These are phyloP conservation scores for Penicillium sp. DNA, from an alignment of 2,329 filamentous ascomycete species.

Conservation along the genomic window DNA sequence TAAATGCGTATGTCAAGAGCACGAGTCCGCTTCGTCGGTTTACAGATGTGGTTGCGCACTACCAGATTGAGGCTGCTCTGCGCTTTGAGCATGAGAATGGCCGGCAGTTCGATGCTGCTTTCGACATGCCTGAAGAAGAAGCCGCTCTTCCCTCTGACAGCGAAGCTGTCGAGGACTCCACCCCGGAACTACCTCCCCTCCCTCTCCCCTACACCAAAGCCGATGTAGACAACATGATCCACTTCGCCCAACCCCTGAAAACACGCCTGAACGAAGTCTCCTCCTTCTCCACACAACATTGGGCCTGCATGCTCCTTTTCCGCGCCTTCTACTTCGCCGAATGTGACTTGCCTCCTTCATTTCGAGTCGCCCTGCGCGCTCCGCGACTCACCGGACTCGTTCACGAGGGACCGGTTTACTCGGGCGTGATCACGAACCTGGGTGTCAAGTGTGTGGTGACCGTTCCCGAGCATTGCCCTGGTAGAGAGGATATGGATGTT, in stretches of 20 bases:
- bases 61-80: constrained; percentile 63
- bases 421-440: constrained; percentile 31
- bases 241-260: constrained; percentile 44
- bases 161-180: background rate
- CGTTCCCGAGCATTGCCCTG: constrained; percentile 23
- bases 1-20: constrained; percentile 55
- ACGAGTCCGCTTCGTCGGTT: constrained; percentile 63
- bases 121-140: constrained; percentile 16
- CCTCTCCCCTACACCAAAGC: constrained; percentile 51
- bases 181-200: constrained; percentile 8
- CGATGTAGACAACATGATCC: constrained; percentile 51
- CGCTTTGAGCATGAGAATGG: constrained; percentile 53
- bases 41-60: constrained; percentile 60
- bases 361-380: constrained; percentile 38
- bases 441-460: constrained; percentile 33
- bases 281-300: constrained; percentile 42
- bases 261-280: constrained; percentile 41
- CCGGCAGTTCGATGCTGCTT: constrained; percentile 37
- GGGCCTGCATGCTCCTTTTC: constrained; percentile 55
- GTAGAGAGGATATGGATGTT: constrained; percentile 25
- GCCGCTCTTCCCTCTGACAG: background rate
- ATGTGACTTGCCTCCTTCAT: constrained; percentile 50
- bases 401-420: constrained; percentile 25
- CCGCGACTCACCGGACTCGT: constrained; percentile 19
- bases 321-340: constrained; percentile 58